phyloP scores from a whole-genome alignment of 75 land plant genomes.

The Cupressus sempervirens region DNA sequence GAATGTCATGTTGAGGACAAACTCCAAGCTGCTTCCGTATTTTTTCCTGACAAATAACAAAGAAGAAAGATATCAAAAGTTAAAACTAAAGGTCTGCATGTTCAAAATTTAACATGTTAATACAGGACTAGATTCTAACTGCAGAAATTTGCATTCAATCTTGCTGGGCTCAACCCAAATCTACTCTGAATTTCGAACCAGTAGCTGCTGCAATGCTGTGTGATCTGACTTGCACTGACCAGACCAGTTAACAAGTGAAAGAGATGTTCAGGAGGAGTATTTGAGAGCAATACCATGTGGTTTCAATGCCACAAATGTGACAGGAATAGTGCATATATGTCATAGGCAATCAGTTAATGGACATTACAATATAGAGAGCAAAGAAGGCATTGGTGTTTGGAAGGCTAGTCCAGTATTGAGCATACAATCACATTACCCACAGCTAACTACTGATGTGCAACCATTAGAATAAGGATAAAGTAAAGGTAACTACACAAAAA shows the following conservation, averaged over 20 bases:
- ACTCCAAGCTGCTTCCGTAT: slow-evolving; percentile 27
- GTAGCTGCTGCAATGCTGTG: neutral
- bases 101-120: neutral
- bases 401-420: neutral
- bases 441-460: neutral
- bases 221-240: neutral
- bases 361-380: neutral
- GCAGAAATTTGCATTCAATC: neutral
- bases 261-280: neutral
- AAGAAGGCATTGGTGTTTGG: neutral
- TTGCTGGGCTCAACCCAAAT: neutral
- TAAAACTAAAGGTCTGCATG: neutral
- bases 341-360: neutral
- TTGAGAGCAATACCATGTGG: neutral
- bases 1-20: slow-evolving; percentile 24
- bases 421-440: neutral
- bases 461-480: slow-evolving; percentile 1
- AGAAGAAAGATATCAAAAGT: neutral
- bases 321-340: neutral
- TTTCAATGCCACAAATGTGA: slow-evolving; percentile 2
- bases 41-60: slow-evolving; percentile 6
- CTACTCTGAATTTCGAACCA: neutral
- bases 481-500: neutral
- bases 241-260: neutral
- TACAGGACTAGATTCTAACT: neutral